Conservation (phyloP, 164 flowering plant species). For the Brasenia schreberi region DNA sequence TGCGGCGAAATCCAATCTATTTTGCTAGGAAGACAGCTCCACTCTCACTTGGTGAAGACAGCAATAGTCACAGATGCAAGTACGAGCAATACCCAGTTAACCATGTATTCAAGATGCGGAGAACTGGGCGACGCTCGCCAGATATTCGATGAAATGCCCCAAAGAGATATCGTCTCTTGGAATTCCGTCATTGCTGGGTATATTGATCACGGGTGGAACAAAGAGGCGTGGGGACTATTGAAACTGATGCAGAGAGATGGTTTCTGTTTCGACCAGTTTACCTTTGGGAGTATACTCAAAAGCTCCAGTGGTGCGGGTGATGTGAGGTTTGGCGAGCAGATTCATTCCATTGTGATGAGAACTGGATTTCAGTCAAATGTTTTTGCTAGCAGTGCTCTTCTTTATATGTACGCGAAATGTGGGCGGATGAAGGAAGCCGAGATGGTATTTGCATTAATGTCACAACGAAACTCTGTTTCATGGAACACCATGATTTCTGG, state of each 20-base stretch:
- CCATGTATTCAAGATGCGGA: conserved; percentile 30
- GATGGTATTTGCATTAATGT: conserved; percentile 32
- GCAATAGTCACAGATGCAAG: conserved; percentile 30
- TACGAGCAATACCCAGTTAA: conserved; percentile 40
- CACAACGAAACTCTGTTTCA: conserved; percentile 39
- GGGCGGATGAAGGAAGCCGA: conserved; percentile 41
- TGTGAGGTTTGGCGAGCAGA: conserved; percentile 32
- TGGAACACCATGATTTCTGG: conserved; percentile 75
- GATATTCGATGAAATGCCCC: conserved; percentile 67
- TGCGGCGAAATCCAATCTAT: not conserved
- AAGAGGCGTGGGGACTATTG: conserved; percentile 25
- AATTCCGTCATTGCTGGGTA: conserved; percentile 61
- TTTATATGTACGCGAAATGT: conserved; percentile 82
- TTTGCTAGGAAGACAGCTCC: conserved; percentile 10
- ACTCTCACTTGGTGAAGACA: conserved; percentile 30
- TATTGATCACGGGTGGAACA: conserved; percentile 28
- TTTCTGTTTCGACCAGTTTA: conserved; percentile 36
- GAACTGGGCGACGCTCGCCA: conserved; percentile 25
- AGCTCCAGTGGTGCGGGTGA: conserved; percentile 25
- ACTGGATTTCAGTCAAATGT: conserved; percentile 41
- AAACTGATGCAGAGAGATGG: conserved; percentile 36
- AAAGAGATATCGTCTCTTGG: conserved; percentile 68
- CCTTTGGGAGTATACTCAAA: conserved; percentile 61
- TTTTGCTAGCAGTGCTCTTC: conserved; percentile 48
- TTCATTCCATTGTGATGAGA: conserved; percentile 45